phyloP scores from a whole-genome alignment of 2,329 filamentous ascomycete genomes.

The Xylogone sp. region DNA sequence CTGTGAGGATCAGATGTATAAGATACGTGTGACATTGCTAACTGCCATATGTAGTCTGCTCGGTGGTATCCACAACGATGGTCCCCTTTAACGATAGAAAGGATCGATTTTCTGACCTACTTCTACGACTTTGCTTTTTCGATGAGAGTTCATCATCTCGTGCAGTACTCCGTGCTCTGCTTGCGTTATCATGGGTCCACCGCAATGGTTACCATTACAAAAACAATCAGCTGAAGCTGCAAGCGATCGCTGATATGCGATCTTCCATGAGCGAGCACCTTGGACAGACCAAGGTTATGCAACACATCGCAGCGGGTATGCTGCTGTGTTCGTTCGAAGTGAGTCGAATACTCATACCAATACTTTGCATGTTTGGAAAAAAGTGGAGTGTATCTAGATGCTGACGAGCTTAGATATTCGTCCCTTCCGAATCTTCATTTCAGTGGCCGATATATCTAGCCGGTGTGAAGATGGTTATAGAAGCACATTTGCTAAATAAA shows the following conservation, averaged over 20 bases:
- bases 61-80: not conserved
- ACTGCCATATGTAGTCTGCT: not conserved
- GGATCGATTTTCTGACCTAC: not conserved
- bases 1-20: not conserved
- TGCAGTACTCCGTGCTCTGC: not conserved
- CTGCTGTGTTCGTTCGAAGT: slow-evolving; percentile 1
- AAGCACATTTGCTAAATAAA: not conserved
- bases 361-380: not conserved
- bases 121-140: not conserved
- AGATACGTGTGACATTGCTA: not conserved
- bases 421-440: not conserved
- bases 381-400: not conserved
- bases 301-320: slow-evolving; percentile 1
- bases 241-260: not conserved
- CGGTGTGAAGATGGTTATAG: not conserved
- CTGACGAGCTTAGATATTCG: not conserved
- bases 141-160: not conserved
- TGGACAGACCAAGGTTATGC: not conserved
- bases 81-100: not conserved
- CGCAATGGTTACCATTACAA: not conserved
- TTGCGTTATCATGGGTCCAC: not conserved
- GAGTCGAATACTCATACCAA: not conserved
- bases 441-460: not conserved
- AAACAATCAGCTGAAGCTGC: not conserved
- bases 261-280: not conserved